A percentile compares a stretch with the other conserved stretches of the same genome.
phyloP scores from a whole-genome alignment of 2,329 filamentous ascomycete genomes.

The Colletotrichum brevisporum region DNA sequence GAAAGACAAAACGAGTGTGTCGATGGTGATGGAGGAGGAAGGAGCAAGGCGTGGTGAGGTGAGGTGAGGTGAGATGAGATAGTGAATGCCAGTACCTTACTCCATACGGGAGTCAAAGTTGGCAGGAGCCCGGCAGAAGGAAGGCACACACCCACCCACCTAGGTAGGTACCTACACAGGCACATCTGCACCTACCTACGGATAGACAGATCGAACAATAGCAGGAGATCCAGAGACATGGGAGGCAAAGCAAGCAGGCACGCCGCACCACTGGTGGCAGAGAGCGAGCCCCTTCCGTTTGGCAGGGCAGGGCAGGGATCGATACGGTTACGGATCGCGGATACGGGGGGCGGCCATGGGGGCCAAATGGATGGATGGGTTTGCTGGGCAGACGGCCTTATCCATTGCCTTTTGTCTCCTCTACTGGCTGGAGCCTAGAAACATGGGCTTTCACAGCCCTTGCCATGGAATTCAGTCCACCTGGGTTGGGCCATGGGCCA shows the following conservation, averaged over 20 bases:
- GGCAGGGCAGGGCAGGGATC: background rate
- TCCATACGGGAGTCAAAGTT: background rate
- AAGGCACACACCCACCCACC: background rate
- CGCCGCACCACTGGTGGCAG: background rate
- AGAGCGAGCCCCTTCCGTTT: background rate
- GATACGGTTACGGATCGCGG: constrained; percentile 7
- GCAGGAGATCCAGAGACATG: constrained; percentile 2
- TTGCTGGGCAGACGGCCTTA: background rate
- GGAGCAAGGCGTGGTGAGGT: background rate
- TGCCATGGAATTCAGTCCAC: constrained; percentile 19
- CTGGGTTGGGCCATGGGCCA: too few species aligned
- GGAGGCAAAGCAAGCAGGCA: background rate
- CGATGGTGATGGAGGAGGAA: constrained; percentile 7
- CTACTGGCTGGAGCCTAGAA: too few species aligned
- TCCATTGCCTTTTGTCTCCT: background rate
- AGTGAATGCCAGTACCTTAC: constrained; percentile 6
- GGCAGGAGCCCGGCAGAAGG: constrained; percentile 7
- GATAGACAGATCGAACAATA: background rate
- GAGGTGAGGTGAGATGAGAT: constrained; percentile 1
- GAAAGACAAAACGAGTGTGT: constrained; percentile 16
- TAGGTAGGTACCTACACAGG: background rate
- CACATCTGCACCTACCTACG: background rate
- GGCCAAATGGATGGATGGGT: background rate
- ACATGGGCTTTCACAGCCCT: background rate
- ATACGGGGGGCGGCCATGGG: too few species aligned